A percentile compares a stretch with the other conserved stretches of the same genome.
These are phyloP conservation scores for Podaxis sp. DNA, from an alignment of 768 basidiomycete genomes.

Conservation along the genomic window DNA sequence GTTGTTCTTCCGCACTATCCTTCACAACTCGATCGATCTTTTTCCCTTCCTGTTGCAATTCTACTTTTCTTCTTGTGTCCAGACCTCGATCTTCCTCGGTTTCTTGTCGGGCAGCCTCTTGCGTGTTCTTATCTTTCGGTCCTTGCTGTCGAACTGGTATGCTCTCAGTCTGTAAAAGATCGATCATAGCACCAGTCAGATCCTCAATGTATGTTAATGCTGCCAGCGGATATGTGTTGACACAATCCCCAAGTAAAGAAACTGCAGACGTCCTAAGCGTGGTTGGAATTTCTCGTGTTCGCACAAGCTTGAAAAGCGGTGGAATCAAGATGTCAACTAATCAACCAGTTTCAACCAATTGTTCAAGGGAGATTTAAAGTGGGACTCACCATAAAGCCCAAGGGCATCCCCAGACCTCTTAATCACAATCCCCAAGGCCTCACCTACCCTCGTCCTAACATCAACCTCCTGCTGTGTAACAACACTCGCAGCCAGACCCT, in stretches of 20 bases:
- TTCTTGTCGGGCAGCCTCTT: background rate
- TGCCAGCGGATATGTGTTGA: slow-evolving; percentile 58
- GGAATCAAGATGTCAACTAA: slow-evolving; percentile 73
- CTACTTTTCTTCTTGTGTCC: slow-evolving; percentile 9
- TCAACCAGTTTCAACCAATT: slow-evolving; percentile 6
- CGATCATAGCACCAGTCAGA: slow-evolving; percentile 64
- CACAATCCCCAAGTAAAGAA: slow-evolving; percentile 69
- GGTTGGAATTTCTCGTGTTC: slow-evolving; percentile 59
- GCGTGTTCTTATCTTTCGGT: background rate
- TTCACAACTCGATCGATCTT: background rate
- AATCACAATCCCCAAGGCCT: slow-evolving; percentile 78
- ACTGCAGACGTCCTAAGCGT: slow-evolving; percentile 59
- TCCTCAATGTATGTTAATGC: slow-evolving; percentile 60
- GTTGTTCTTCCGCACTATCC: slow-evolving; percentile 17
- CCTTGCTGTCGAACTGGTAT: slow-evolving; percentile 24
- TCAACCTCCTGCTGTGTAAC: slow-evolving; percentile 67
- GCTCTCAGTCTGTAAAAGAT: slow-evolving; percentile 68
- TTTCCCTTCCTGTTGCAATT: background rate
- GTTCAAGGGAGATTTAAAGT: background rate
- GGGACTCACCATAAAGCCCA: slow-evolving; percentile 55
- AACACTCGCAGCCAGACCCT: slow-evolving; percentile 41
- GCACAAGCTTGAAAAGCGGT: slow-evolving; percentile 58
- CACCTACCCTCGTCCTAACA: slow-evolving; percentile 70
- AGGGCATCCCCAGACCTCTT: slow-evolving; percentile 67
- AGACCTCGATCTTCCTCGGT: background rate